A percentile compares a stretch with the other conserved stretches of the same genome.
Conservation (phyloP, 805 yeast species). For the Saccharomyces paradoxus region DNA sequence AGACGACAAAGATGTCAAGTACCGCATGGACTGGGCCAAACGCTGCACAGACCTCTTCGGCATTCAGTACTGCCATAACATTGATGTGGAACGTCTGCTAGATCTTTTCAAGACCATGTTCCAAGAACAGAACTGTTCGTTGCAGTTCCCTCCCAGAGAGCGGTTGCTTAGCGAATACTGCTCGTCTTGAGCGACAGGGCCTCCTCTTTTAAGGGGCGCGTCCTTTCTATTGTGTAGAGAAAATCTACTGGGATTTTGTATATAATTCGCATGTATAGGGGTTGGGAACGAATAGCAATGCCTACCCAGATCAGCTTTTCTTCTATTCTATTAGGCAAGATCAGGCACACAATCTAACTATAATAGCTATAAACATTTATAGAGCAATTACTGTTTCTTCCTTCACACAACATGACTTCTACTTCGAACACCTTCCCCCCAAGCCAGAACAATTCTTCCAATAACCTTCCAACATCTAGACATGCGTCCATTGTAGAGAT, state of each 20-base stretch:
- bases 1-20: slow-evolving; percentile 13
- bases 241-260: not conserved
- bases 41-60: slow-evolving; percentile 27
- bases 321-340: not conserved
- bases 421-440: not conserved
- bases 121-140: slow-evolving; percentile 2
- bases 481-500: slow-evolving; percentile 69
- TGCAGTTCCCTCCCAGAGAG: slow-evolving; percentile 10
- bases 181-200: not conserved
- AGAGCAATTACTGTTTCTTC: not conserved
- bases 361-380: slow-evolving; percentile 1
- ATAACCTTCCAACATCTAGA: slow-evolving; percentile 26
- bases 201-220: not conserved
- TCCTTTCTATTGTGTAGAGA: not conserved
- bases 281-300: not conserved
- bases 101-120: slow-evolving; percentile 19
- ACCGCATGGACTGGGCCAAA: slow-evolving; percentile 29
- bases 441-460: slow-evolving; percentile 4
- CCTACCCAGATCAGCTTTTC: not conserved
- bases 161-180: slow-evolving; percentile 6
- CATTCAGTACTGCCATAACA: slow-evolving; percentile 17
- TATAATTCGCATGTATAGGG: not conserved
- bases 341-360: not conserved
- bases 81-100: slow-evolving; percentile 17
- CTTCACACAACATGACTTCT: not conserved